Conservation (phyloP, 371 early-diverging fungal species). For the Mortierella sp. region DNA sequence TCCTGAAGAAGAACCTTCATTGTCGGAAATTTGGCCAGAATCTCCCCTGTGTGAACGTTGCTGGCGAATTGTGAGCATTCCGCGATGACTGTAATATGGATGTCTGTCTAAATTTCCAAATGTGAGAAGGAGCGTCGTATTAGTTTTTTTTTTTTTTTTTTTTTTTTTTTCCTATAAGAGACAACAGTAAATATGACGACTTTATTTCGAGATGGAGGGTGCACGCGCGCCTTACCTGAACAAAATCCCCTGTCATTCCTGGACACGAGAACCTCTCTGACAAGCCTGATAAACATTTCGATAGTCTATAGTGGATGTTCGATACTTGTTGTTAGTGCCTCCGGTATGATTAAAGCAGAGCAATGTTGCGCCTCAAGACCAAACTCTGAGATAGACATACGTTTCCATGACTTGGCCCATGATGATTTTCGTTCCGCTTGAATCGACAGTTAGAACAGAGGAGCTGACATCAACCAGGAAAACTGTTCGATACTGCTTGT, state of each 20-base stretch:
- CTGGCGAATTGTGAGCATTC: slow-evolving; percentile 78
- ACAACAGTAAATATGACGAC: background rate
- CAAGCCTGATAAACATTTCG: slow-evolving; percentile 46
- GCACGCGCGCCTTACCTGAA: slow-evolving; percentile 22
- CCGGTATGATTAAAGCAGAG: background rate
- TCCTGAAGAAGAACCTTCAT: slow-evolving; percentile 77
- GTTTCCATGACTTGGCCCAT: slow-evolving; percentile 62
- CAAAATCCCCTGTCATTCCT: slow-evolving; percentile 35
- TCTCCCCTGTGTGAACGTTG: slow-evolving; percentile 65
- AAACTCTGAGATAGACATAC: slow-evolving; percentile 50
- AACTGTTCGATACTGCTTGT: slow-evolving; percentile 68
- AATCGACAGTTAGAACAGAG: slow-evolving; percentile 75
- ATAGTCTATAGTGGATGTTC: background rate
- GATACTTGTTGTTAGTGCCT: background rate
- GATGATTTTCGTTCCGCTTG: slow-evolving; percentile 59
- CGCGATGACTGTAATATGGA: slow-evolving; percentile 80
- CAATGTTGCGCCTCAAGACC: too few relatives aligned
- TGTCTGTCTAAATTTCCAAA: slow-evolving; percentile 59
- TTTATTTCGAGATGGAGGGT: background rate
- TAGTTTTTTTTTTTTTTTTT: too few relatives aligned
- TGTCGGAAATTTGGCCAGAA: slow-evolving; percentile 68
- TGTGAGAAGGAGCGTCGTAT: slow-evolving; percentile 15
- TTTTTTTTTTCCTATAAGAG: background rate
- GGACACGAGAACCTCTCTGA: slow-evolving; percentile 44
- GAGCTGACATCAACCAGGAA: slow-evolving; percentile 79